Percentiles rank a stretch among this genome's conserved stretches.
Conservation (phyloP, 441 rosid species). For the Melastoma candidum region DNA sequence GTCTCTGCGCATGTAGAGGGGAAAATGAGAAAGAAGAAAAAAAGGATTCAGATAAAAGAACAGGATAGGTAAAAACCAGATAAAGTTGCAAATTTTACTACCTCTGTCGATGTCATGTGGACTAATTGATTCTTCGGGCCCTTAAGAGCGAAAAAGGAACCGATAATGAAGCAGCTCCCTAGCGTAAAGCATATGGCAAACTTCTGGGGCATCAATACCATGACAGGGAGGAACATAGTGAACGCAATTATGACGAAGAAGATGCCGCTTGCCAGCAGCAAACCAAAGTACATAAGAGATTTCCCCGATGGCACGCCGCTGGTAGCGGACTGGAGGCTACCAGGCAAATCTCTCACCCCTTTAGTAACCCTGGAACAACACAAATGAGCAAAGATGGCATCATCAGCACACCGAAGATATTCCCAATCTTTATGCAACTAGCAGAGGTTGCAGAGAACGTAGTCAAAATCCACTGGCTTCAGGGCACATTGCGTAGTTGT, state of each 20-base stretch:
- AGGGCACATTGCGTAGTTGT: too few relatives aligned
- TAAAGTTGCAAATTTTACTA: slow-evolving; percentile 11
- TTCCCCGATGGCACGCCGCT: slow-evolving; percentile 65
- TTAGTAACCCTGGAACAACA: slow-evolving; percentile 44
- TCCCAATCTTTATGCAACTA: too few relatives aligned
- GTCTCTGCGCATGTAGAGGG: slow-evolving; percentile 37
- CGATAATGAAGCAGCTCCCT: slow-evolving; percentile 63
- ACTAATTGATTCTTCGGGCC: slow-evolving; percentile 54
- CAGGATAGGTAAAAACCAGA: neutral
- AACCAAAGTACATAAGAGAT: slow-evolving; percentile 57
- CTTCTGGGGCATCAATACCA: slow-evolving; percentile 77
- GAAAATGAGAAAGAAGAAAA: neutral
- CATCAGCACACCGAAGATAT: neutral
- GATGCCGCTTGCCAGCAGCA: slow-evolving; percentile 53
- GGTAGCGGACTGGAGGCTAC: slow-evolving; percentile 55
- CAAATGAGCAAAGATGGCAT: neutral
- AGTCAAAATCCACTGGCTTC: too few relatives aligned
- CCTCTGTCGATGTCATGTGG: slow-evolving; percentile 72
- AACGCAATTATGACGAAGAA: slow-evolving; percentile 64
- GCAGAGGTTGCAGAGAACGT: too few relatives aligned
- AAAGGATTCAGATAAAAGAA: neutral
- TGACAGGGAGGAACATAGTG: slow-evolving; percentile 72
- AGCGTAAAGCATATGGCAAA: slow-evolving; percentile 67
- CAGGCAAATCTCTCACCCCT: slow-evolving; percentile 68
- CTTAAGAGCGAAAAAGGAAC: slow-evolving; percentile 62